A percentile compares a stretch with the other conserved stretches of the same genome.
Evolutionary conservation across 768 basidiomycete genomes (phyloP).

Genomic region (Phallus indusiatus): DNA sequence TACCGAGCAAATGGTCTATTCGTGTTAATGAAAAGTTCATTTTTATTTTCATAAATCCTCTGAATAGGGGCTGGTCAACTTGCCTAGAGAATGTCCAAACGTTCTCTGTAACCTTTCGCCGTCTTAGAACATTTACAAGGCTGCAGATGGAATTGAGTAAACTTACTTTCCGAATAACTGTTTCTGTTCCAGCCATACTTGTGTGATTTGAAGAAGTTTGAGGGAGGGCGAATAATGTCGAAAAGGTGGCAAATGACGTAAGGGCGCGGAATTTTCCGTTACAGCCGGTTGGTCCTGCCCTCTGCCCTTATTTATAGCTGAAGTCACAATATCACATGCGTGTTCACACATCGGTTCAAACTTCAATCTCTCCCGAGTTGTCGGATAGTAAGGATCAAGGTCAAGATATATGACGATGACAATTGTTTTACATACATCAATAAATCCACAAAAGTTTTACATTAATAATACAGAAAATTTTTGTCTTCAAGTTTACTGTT

Average conservation of each 20-base stretch:
- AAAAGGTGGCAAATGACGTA: background rate
- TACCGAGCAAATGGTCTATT: conserved; percentile 57
- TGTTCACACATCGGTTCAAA: no score
- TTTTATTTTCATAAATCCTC: no score
- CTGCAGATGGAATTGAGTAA: background rate
- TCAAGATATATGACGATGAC: no score
- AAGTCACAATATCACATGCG: no score
- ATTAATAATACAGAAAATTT: no score
- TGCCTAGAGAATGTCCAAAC: conserved; percentile 59
- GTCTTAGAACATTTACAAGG: background rate
- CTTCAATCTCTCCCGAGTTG: no score
- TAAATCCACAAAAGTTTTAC: no score
- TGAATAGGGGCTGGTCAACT: conserved; percentile 8
- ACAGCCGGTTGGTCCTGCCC: no score
- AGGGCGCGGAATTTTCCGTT: background rate
- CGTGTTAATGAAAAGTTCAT: no score
- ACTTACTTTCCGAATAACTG: background rate
- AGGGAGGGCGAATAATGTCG: background rate
- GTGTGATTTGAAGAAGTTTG: background rate
- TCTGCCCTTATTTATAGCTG: no score
- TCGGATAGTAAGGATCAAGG: no score
- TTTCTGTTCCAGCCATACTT: background rate
- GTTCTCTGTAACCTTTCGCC: conserved; percentile 34
- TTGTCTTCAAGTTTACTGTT: conserved; percentile 1
- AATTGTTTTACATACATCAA: no score